Evolutionary conservation across 306 rosid species (phyloP).

Genomic region (Echinosophora koreensis): DNA sequence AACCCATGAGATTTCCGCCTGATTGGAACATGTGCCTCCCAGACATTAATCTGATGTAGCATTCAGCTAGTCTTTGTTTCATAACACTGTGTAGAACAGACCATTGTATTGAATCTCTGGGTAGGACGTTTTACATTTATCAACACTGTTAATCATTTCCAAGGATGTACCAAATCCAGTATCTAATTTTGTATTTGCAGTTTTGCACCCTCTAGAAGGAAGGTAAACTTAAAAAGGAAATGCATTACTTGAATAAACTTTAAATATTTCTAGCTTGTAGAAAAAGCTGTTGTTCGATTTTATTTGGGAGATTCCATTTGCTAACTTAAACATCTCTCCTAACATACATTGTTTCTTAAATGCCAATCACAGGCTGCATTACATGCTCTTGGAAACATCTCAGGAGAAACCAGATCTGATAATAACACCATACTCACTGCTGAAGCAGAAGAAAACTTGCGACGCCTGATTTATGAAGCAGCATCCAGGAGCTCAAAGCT

Average conservation of each 20-base stretch:
- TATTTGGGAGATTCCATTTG: slow-evolving; percentile 11
- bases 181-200: not conserved
- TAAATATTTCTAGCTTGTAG: not conserved
- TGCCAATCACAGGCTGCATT: slow-evolving; percentile 75
- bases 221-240: slow-evolving; percentile 3
- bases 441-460: slow-evolving; percentile 80
- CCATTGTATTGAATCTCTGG: not conserved
- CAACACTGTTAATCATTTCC: not conserved
- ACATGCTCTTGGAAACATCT: slow-evolving; percentile 87
- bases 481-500: slow-evolving; percentile 80
- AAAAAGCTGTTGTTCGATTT: slow-evolving; percentile 8
- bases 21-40: not conserved
- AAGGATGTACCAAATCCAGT: slow-evolving; percentile 5
- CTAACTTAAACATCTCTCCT: slow-evolving; percentile 17
- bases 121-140: not conserved
- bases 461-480: slow-evolving; percentile 65
- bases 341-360: slow-evolving; percentile 28
- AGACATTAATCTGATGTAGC: slow-evolving; percentile 4
- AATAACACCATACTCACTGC: slow-evolving; percentile 60
- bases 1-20: not conserved
- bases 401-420: slow-evolving; percentile 76
- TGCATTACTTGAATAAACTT: not conserved
- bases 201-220: not conserved
- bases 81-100: not conserved
- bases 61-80: slow-evolving; percentile 10